Conservation (phyloP, 2,329 filamentous ascomycete species). For the Aspergillus novofumigatus region DNA sequence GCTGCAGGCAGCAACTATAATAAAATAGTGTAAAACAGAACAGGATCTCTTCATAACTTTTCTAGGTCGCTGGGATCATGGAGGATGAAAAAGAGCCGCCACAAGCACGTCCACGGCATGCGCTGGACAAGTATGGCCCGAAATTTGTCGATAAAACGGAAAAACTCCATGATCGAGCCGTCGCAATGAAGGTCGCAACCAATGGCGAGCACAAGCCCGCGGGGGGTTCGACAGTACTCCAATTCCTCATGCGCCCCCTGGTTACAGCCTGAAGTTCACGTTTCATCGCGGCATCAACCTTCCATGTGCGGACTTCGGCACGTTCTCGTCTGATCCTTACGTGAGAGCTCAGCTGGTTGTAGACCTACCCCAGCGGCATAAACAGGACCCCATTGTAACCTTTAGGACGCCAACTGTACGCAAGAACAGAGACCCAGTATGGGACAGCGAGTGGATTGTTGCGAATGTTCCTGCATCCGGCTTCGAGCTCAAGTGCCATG, state of each 20-base stretch:
- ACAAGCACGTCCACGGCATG: constrained; percentile 18
- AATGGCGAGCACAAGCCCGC: constrained; percentile 47
- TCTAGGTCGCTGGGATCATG: constrained; percentile 2
- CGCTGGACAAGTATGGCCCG: constrained; percentile 33
- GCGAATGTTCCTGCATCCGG: constrained; percentile 78
- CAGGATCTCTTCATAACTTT: background rate
- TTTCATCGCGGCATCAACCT: constrained; percentile 79
- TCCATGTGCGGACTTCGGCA: constrained; percentile 73
- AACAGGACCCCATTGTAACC: constrained; percentile 73
- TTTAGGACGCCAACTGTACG: constrained; percentile 74
- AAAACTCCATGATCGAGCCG: constrained; percentile 33
- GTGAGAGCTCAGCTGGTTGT: constrained; percentile 71
- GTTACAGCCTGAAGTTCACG: constrained; percentile 80
- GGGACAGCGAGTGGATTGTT: constrained; percentile 84
- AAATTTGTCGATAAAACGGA: constrained; percentile 39
- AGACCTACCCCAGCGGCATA: constrained; percentile 68
- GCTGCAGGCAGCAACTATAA: constrained; percentile 4
- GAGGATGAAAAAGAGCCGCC: constrained; percentile 12
- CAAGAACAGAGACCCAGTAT: constrained; percentile 67
- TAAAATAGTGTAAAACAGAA: background rate
- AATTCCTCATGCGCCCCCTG: constrained; percentile 67
- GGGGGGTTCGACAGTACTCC: constrained; percentile 75
- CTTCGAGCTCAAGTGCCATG: constrained; percentile 76
- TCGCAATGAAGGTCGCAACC: constrained; percentile 19
- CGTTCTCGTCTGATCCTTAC: constrained; percentile 78